A percentile compares a stretch with the other conserved stretches of the same genome.
phyloP scores from a whole-genome alignment of 176 grass and related monocot species.

The Musa itinerans region DNA sequence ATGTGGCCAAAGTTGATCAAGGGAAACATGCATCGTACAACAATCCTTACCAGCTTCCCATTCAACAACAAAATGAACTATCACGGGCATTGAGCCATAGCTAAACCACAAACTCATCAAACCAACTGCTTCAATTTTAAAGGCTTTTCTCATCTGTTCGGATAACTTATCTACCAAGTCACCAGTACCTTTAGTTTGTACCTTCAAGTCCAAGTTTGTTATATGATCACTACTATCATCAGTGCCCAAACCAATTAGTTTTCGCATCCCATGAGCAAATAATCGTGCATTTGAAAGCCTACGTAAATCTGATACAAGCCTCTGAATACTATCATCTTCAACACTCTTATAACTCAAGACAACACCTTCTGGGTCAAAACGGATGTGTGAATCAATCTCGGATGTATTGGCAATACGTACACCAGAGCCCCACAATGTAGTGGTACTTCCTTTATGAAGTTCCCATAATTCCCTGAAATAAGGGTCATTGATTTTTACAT shows the following conservation, averaged over 20 bases:
- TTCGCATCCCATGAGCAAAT: slow-evolving; percentile 79
- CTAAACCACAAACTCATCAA: slow-evolving; percentile 97
- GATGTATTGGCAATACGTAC: slow-evolving; percentile 85
- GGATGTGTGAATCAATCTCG: slow-evolving; percentile 87
- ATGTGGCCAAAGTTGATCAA: slow-evolving; percentile 98
- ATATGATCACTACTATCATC: slow-evolving; percentile 56
- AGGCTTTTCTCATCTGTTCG: slow-evolving; percentile 88
- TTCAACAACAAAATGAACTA: slow-evolving; percentile 97
- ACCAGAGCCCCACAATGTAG: slow-evolving; percentile 66
- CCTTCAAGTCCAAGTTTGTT: slow-evolving; percentile 31
- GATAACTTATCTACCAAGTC: slow-evolving; percentile 62
- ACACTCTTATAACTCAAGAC: slow-evolving; percentile 73
- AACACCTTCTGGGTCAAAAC: slow-evolving; percentile 83
- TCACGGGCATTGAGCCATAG: slow-evolving; percentile 79
- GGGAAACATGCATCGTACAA: slow-evolving; percentile 96
- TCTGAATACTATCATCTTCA: slow-evolving; percentile 69
- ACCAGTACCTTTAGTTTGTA: slow-evolving; percentile 32
- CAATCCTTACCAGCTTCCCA: slow-evolving; percentile 80
- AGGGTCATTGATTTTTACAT: slow-evolving; percentile 85
- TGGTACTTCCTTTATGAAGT: slow-evolving; percentile 58
- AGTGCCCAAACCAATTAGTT: slow-evolving; percentile 61
- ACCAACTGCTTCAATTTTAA: slow-evolving; percentile 95
- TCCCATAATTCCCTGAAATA: slow-evolving; percentile 93
- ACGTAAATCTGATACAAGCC: slow-evolving; percentile 71
- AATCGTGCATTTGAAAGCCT: slow-evolving; percentile 70